Evolutionary conservation across 352 stramenopile genomes (phyloP), one percentile per base, ranked within the genome.

Genomic region (Pythium folliculosum): DNA sequence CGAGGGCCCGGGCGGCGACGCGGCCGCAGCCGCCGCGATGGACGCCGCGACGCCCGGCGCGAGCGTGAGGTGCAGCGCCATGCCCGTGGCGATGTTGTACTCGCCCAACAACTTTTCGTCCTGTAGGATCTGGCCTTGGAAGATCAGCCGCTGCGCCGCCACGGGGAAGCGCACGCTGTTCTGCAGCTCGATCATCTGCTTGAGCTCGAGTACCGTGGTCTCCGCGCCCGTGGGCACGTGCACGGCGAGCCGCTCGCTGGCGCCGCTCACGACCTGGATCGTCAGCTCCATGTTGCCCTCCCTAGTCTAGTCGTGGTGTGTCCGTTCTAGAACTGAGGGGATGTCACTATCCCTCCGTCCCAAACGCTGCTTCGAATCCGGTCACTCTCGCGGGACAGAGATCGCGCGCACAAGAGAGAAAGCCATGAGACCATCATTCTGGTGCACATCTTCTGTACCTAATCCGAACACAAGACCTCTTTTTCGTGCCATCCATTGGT

Each of bases 41-140:
- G 73, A 64, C 3, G 75, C 61, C 21, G 76, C 69, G 0, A 70
- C 67, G 3, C 65, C 67, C 0, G 75, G 81, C 10, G 73, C 77
- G 21, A 94, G 66, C 48, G 84, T 92, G 58, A 95, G 70, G 54
- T 95, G 88, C 58, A 95, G 55, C 27, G 86, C 84, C 63, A 85
- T 89, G 40, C 81, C 88, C 0, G 72, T 61, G 2, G 53, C 56
- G 60, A 95, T 77, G 68, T 77, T 71, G 76, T 95, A 95, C 17
- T 86, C 85, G 61, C 66, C 66, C 61, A 95, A 65, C 12, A 72
- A 52, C 54, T 89, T 86, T 51, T 77, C 82, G 70, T 95, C 74
- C 69, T 94, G 81, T 27, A 95, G 69, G 72, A 95, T 91, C 65
- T 92, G 85, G 19, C 87, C 87, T 67, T 95, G 85, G 71, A 95